Evolutionary conservation across 352 stramenopile species (phyloP), one percentile per base, ranked within the genome.

Genomic region (Phytophthora hybrid): DNA sequence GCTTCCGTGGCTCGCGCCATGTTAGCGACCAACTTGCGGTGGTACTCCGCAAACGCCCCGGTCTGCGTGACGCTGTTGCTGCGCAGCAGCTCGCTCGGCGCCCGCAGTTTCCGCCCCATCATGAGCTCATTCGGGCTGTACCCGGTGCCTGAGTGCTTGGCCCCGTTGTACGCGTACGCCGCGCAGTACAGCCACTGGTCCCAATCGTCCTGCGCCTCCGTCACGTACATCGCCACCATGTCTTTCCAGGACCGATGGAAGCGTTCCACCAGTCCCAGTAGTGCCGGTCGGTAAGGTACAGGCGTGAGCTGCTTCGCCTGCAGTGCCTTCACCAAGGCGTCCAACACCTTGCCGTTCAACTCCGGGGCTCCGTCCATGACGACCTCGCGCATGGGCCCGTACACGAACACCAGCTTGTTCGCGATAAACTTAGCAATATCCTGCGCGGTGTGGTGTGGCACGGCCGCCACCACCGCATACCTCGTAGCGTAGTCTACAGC

Each of bases 401-500:
- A 39, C 5, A 58, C 52, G 5, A 58, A 39, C 10, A 58, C 52
- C 8, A 58, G 5, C 26, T 19, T 14, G 3, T 58, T 23, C 9
- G 39, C 26, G 9, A 58, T 9, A 13, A 58, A 18, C 16, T 10
- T 14, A 7, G 52, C 52, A 18, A 58, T 39, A 37, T 26, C 14
- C 26, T 58, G 10, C 10, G 52, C 52, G 4, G 52, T 39, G 52
- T 58, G 52, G 7, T 18, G 8, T 4, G 19, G 14, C 3, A 58
- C 52, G 0, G 52, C 52, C n/a, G 10, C 52, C 6, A n/a, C n/a
- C n/a, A 21, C 52, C 10, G 37, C 60, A 66, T 72, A 53, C 7
- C 41, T 5, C 5, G 37, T 65, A 4, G 47, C 41, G 23, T 65
- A 65, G 3, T 65, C 59, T 0, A 64, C 39, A 0, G 44, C 58